Percentiles rank a stretch among this genome's conserved stretches.
Evolutionary conservation across 768 basidiomycete genomes (phyloP).

Genomic region (Porphyrellus cyaneotinctus): DNA sequence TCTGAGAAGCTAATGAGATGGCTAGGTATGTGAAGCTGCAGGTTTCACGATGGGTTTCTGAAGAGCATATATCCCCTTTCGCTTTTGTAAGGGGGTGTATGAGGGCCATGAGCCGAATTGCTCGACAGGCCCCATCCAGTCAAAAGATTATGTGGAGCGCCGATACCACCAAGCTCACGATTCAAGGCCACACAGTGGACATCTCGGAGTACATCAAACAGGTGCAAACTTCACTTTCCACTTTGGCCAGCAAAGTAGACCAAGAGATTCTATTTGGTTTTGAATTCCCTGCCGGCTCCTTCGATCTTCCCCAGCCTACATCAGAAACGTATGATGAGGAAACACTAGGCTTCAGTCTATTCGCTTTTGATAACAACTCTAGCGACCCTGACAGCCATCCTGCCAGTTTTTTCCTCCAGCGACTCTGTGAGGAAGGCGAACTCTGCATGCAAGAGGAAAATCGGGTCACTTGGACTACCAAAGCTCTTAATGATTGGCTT

Average conservation of each 20-base stretch:
- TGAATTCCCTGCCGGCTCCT: not conserved
- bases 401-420: not conserved
- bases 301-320: not conserved
- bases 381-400: not conserved
- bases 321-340: not conserved
- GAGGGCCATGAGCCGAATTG: too few relatives aligned
- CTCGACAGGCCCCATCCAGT: constrained; percentile 24
- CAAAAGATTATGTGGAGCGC: constrained; percentile 26
- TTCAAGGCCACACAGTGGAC: not conserved
- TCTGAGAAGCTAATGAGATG: too few relatives aligned
- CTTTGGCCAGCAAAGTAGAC: not conserved
- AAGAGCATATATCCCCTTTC: too few relatives aligned
- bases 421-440: not conserved
- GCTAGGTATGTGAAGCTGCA: too few relatives aligned
- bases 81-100: too few relatives aligned
- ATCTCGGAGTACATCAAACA: not conserved
- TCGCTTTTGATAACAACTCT: not conserved
- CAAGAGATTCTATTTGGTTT: not conserved
- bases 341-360: not conserved
- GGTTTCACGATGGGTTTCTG: too few relatives aligned
- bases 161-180: not conserved
- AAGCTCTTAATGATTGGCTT: too few relatives aligned
- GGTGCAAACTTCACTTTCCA: not conserved
- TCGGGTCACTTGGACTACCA: too few relatives aligned
- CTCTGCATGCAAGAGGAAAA: too few relatives aligned